phyloP scores from a whole-genome alignment of 805 yeast species.

The Candida railenensis region DNA sequence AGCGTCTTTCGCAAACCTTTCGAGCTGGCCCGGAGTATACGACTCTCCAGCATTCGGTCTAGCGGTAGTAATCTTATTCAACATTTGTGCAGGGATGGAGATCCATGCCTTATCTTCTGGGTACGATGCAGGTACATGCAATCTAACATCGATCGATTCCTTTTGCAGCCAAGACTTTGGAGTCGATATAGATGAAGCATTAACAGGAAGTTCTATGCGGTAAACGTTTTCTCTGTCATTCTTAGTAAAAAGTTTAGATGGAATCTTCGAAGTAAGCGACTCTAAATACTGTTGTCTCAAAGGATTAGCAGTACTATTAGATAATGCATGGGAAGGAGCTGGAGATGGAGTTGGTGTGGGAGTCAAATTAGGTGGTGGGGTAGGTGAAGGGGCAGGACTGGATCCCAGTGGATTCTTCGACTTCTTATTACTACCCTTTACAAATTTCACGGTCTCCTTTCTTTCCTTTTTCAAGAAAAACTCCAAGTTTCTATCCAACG shows the following conservation, averaged over 20 bases:
- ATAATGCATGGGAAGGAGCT: not conserved
- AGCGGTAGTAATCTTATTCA: conserved; percentile 16
- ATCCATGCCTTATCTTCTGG: conserved; percentile 25
- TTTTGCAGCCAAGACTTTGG: conserved; percentile 31
- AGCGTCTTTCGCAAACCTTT: conserved; percentile 11
- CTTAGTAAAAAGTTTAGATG: conserved; percentile 26
- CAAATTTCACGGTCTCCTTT: conserved; percentile 60
- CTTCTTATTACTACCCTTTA: conserved; percentile 20
- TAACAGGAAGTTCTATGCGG: conserved; percentile 32
- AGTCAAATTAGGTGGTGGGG: not conserved
- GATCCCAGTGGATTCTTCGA: not conserved
- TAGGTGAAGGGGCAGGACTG: not conserved
- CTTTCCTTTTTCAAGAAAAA: conserved; percentile 57
- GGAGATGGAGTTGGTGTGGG: conserved; percentile 7
- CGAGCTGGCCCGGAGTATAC: conserved; percentile 14
- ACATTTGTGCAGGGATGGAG: conserved; percentile 25
- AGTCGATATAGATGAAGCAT: not conserved
- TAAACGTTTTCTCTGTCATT: conserved; percentile 24
- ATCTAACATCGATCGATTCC: conserved; percentile 25
- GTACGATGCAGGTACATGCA: conserved; percentile 32
- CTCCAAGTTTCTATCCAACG: conserved; percentile 61
- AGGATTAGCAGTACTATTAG: not conserved
- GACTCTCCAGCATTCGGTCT: not conserved
- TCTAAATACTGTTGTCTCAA: conserved; percentile 19
- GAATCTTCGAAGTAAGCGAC: conserved; percentile 27